phyloP scores from a whole-genome alignment of 768 basidiomycete genomes.

The Megacollybia marginata region DNA sequence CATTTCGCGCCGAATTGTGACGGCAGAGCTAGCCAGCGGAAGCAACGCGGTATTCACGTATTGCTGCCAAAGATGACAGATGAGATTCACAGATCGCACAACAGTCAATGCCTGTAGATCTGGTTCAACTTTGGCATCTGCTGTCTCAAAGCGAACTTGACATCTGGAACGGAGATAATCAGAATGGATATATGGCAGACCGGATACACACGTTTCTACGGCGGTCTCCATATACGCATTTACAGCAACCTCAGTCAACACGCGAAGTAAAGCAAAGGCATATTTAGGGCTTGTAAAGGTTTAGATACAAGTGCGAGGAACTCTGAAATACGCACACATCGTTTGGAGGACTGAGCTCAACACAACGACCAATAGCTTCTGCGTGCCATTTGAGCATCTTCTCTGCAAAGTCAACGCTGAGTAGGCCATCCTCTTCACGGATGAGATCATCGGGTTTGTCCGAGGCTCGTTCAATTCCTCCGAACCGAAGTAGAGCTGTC shows the following conservation, averaged over 20 bases:
- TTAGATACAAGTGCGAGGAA: neutral
- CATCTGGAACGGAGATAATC: slow-evolving; percentile 39
- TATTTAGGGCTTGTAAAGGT: slow-evolving; percentile 68
- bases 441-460: slow-evolving; percentile 64
- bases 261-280: slow-evolving; percentile 72
- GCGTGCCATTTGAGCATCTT: slow-evolving; percentile 97
- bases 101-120: slow-evolving; percentile 60
- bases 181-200: slow-evolving; percentile 1
- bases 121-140: slow-evolving; percentile 77
- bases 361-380: slow-evolving; percentile 90
- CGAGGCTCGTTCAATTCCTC: slow-evolving; percentile 57
- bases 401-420: slow-evolving; percentile 74
- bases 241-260: slow-evolving; percentile 82
- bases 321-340: slow-evolving; percentile 64
- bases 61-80: slow-evolving; percentile 95
- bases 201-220: slow-evolving; percentile 71
- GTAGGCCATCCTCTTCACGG: slow-evolving; percentile 74
- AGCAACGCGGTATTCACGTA: slow-evolving; percentile 88
- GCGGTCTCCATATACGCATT: slow-evolving; percentile 85
- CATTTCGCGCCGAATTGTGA: slow-evolving; percentile 90
- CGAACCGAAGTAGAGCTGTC: slow-evolving; percentile 83
- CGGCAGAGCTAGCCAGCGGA: slow-evolving; percentile 78
- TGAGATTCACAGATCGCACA: slow-evolving; percentile 70
- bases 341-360: slow-evolving; percentile 73
- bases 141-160: slow-evolving; percentile 59